Evolutionary conservation across 495 filamentous ascomycete species (phyloP).

Genomic region (Viridothelium virens): DNA sequence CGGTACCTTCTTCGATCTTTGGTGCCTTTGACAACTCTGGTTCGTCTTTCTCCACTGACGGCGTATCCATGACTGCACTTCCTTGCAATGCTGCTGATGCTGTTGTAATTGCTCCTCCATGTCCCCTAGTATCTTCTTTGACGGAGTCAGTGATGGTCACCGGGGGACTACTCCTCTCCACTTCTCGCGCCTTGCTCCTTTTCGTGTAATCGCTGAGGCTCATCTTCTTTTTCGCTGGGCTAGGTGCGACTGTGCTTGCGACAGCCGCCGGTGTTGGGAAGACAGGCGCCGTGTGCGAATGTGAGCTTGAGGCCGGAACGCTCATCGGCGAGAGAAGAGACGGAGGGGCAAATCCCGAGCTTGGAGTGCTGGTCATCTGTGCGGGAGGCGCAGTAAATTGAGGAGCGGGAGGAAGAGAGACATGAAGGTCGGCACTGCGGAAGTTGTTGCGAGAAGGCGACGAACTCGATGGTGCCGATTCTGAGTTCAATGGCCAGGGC

Average conservation of each 20-base stretch:
- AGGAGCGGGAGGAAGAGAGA: slow-evolving; percentile 23
- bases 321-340: neutral
- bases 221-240: slow-evolving; percentile 61
- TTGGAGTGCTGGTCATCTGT: slow-evolving; percentile 8
- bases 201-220: slow-evolving; percentile 67
- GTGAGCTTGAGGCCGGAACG: neutral
- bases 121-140: neutral
- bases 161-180: slow-evolving; percentile 3
- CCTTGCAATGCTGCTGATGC: neutral
- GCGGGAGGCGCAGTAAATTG: slow-evolving; percentile 32
- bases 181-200: slow-evolving; percentile 35
- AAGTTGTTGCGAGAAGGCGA: slow-evolving; percentile 12
- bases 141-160: neutral
- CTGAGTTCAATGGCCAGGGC: slow-evolving; percentile 18
- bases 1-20: neutral
- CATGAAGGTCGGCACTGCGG: slow-evolving; percentile 19
- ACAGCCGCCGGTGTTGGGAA: slow-evolving; percentile 26
- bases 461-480: neutral
- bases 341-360: neutral
- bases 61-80: slow-evolving; percentile 7
- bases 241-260: slow-evolving; percentile 43
- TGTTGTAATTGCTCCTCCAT: neutral
- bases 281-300: neutral
- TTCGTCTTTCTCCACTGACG: neutral
- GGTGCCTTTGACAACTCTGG: neutral